Percentiles rank a stretch among this genome's conserved stretches.
phyloP scores from a whole-genome alignment of 208 protist species.

The Blastocrithidia nonstop region DNA sequence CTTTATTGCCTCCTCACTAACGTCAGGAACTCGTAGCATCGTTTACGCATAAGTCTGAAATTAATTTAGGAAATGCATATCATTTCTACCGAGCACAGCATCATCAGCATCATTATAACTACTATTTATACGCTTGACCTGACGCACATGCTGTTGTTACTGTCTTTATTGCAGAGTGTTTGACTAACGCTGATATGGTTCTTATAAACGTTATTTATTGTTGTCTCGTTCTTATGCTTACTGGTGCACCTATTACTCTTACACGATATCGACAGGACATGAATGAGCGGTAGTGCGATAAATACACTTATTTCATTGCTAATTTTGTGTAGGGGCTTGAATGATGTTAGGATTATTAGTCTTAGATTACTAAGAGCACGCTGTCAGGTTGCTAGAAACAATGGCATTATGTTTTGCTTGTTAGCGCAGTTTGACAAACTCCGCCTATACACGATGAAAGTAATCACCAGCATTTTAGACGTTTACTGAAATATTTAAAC shows the following conservation, averaged over 20 bases:
- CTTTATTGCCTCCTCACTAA: background rate
- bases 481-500: slow-evolving; percentile 21
- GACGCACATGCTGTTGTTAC: background rate
- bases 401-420: too few relatives aligned
- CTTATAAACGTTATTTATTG: too few relatives aligned
- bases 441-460: slow-evolving; percentile 13
- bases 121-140: too few relatives aligned
- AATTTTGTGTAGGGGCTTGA: too few relatives aligned
- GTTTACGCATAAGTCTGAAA: slow-evolving; percentile 3
- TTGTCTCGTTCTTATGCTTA: too few relatives aligned
- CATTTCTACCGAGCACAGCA: background rate
- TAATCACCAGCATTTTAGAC: slow-evolving; percentile 21
- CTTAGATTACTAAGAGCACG: too few relatives aligned
- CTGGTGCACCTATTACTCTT: too few relatives aligned
- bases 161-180: background rate
- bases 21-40: background rate
- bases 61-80: slow-evolving; percentile 5
- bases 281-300: too few relatives aligned
- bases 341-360: too few relatives aligned
- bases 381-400: too few relatives aligned
- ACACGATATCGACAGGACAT: too few relatives aligned
- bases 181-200: background rate
- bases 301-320: too few relatives aligned
- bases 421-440: slow-evolving; percentile 4
- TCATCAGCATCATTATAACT: background rate